Conservation (phyloP, 257 asterid genomes). For the Nicotiana undulata region DNA sequence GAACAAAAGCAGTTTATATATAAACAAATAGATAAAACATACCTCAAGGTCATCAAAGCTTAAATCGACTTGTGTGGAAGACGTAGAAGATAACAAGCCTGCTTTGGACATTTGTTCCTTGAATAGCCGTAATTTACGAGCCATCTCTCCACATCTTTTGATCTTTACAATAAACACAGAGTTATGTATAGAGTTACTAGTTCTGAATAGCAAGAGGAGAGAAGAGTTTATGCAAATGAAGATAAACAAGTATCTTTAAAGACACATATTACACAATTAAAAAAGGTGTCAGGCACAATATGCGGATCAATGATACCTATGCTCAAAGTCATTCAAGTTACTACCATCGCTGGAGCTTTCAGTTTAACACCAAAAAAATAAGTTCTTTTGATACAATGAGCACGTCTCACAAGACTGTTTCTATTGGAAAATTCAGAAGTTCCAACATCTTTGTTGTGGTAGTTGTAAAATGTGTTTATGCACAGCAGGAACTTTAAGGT, state of each 20-base stretch:
- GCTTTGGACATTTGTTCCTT: conserved; percentile 87
- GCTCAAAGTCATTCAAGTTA: not conserved
- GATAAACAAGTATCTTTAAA: not conserved
- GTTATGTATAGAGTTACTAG: not conserved
- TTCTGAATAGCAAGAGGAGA: not conserved
- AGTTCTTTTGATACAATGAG: not conserved
- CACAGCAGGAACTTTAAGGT: not conserved
- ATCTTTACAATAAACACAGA: conserved; percentile 37
- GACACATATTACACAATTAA: not conserved
- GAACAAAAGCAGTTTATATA: not conserved
- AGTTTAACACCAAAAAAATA: not conserved
- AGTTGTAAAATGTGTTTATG: not conserved
- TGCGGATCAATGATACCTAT: not conserved
- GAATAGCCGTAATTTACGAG: conserved; percentile 84
- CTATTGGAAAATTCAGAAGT: not conserved
- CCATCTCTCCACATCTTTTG: conserved; percentile 98
- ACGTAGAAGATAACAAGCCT: conserved; percentile 47
- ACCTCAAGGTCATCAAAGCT: conserved; percentile 91
- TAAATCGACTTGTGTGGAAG: conserved; percentile 34
- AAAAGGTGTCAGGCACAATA: not conserved
- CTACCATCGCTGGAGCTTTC: not conserved
- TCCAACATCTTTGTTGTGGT: not conserved
- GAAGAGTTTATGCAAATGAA: not conserved
- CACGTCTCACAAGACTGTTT: not conserved
- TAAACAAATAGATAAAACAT: conserved; percentile 9